Evolutionary conservation across 1,284 basidiomycete genomes (phyloP).

Genomic region (Cystobasidium sp.): DNA sequence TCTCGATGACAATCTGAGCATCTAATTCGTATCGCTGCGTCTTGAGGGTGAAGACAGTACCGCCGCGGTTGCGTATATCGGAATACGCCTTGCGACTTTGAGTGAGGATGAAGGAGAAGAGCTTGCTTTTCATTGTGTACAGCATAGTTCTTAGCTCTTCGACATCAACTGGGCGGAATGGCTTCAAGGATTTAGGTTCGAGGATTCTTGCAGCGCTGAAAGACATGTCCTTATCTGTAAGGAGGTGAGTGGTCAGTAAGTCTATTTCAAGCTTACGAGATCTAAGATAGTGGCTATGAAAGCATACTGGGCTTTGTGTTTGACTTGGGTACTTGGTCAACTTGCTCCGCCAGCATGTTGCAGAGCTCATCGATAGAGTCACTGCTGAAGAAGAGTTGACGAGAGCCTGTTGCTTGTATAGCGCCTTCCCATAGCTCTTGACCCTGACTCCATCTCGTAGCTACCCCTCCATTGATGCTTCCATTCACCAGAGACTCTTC

Average conservation of each 20-base stretch:
- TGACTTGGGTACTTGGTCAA: conserved; percentile 6
- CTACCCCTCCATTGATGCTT: conserved; percentile 16
- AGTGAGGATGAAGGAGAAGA: conserved; percentile 31
- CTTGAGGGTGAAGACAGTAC: conserved; percentile 18
- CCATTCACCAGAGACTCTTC: conserved; percentile 35
- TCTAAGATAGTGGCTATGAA: neutral
- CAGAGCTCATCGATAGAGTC: conserved; percentile 34
- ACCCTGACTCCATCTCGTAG: conserved; percentile 16
- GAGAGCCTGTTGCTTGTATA: conserved; percentile 16
- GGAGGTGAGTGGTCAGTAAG: neutral
- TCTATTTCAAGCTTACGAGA: neutral
- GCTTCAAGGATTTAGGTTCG: conserved; percentile 22
- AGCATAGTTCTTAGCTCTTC: conserved; percentile 8
- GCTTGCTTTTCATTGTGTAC: conserved; percentile 7
- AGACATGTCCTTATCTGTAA: conserved; percentile 16
- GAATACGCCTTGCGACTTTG: conserved; percentile 19
- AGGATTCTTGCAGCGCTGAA: conserved; percentile 8
- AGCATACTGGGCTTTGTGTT: conserved; percentile 23
- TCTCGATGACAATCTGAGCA: conserved; percentile 21
- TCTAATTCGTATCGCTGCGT: conserved; percentile 36
- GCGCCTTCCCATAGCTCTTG: conserved; percentile 34
- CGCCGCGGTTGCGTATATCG: neutral
- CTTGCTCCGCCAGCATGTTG: conserved; percentile 33
- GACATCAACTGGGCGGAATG: conserved; percentile 18
- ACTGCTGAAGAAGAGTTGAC: conserved; percentile 30